Conservation (phyloP, 208 protist genomes). For the Leishmania braziliensis region DNA sequence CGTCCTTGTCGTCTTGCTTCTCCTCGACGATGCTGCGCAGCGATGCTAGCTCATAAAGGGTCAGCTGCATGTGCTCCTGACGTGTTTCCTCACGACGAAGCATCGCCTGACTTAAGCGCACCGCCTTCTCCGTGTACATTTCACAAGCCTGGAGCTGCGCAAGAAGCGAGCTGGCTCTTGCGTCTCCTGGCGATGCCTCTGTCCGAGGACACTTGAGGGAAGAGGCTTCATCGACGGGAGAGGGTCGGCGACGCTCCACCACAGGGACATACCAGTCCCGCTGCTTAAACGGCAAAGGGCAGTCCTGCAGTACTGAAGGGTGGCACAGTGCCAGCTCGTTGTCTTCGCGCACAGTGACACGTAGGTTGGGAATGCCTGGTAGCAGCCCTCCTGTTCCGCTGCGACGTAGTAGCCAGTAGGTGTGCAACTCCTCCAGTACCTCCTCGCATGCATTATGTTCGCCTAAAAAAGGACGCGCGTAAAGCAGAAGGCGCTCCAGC, state of each 20-base stretch:
- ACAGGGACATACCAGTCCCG: constrained; percentile 73
- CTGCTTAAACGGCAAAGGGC: constrained; percentile 80
- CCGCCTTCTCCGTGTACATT: constrained; percentile 16
- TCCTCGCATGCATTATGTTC: constrained; percentile 22
- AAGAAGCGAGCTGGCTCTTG: neutral
- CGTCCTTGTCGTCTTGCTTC: neutral
- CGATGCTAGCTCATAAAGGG: constrained; percentile 60
- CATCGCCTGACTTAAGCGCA: constrained; percentile 39
- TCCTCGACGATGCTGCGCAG: constrained; percentile 29
- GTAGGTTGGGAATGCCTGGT: constrained; percentile 68
- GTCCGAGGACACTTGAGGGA: neutral
- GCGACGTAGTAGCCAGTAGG: constrained; percentile 78
- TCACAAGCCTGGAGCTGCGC: constrained; percentile 17
- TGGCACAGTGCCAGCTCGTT: constrained; percentile 60
- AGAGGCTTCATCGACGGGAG: neutral
- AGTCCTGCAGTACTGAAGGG: constrained; percentile 65
- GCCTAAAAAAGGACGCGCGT: constrained; percentile 13
- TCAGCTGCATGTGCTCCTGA: constrained; percentile 54
- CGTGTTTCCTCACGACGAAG: constrained; percentile 50
- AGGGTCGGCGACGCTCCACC: constrained; percentile 29
- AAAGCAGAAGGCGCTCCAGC: constrained; percentile 41
- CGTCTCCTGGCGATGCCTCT: neutral
- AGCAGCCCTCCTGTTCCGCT: constrained; percentile 49
- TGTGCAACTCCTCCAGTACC: constrained; percentile 54
- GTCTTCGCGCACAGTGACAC: constrained; percentile 56